These are phyloP conservation scores for Kluyveromyces sp. DNA, from an alignment of 1,139 yeast species.

Conservation along the genomic window DNA sequence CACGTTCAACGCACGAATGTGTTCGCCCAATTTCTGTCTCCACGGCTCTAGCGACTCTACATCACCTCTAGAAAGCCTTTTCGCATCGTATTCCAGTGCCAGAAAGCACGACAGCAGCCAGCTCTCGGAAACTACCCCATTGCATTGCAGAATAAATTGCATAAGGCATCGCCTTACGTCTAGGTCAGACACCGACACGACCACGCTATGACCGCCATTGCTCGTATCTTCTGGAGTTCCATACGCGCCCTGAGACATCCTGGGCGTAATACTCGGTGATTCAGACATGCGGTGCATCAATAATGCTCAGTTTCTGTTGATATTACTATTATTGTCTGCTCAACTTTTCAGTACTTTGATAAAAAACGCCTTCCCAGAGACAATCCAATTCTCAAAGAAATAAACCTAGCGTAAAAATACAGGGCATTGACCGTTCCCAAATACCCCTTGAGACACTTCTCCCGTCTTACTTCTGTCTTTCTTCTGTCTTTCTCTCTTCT, in stretches of 20 bases:
- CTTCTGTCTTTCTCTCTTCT: too few species aligned
- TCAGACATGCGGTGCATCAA: too few species aligned
- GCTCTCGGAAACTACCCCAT: slow-evolving; percentile 25
- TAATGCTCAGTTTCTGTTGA: too few species aligned
- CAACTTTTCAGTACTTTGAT: too few species aligned
- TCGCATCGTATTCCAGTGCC: slow-evolving; percentile 10
- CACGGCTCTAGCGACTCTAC: slow-evolving; percentile 8
- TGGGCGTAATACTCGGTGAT: too few species aligned
- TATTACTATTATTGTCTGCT: too few species aligned
- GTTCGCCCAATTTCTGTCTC: slow-evolving; percentile 11
- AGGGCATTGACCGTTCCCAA: too few species aligned
- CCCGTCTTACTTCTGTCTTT: too few species aligned
- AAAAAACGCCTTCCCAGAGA: too few species aligned
- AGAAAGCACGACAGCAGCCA: slow-evolving; percentile 17
- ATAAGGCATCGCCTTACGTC: slow-evolving; percentile 14
- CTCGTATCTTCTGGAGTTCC: neutral
- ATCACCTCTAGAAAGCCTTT: slow-evolving; percentile 3
- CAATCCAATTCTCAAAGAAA: too few species aligned
- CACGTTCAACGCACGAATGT: slow-evolving; percentile 18
- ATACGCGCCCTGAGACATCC: neutral
- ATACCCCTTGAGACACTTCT: too few species aligned
- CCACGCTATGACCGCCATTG: neutral
- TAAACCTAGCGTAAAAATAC: too few species aligned
- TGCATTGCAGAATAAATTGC: slow-evolving; percentile 20
- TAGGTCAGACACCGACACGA: slow-evolving; percentile 6